These are phyloP conservation scores for Rhodotorula mucilaginosa DNA, from an alignment of 1,284 basidiomycete species.

Conservation along the genomic window DNA sequence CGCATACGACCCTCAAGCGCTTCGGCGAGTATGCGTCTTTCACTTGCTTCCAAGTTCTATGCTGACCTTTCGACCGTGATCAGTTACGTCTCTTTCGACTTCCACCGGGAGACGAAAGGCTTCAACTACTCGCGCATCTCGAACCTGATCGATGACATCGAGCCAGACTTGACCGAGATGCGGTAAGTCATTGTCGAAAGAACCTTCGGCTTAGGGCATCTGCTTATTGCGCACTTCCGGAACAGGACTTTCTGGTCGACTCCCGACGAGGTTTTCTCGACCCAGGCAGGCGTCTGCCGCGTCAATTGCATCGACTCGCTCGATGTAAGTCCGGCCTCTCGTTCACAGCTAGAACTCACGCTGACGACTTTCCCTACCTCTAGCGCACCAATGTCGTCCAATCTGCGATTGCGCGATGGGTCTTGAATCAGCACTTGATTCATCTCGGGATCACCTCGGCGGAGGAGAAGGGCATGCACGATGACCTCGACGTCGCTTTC, in stretches of 20 bases:
- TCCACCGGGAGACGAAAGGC: constrained; percentile 83
- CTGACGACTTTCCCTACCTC: constrained; percentile 55
- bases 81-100: constrained; percentile 49
- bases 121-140: constrained; percentile 93
- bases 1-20: constrained; percentile 46
- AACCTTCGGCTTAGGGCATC: not conserved
- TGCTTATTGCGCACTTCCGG: not conserved
- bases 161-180: constrained; percentile 70
- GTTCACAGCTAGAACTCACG: too few relatives aligned
- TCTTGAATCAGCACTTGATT: constrained; percentile 74
- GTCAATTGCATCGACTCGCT: constrained; percentile 82
- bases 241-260: constrained; percentile 80
- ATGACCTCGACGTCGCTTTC: constrained; percentile 71
- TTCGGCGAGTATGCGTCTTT: constrained; percentile 57
- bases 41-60: constrained; percentile 8
- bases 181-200: constrained; percentile 54
- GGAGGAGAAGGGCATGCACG: constrained; percentile 54
- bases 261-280: constrained; percentile 65
- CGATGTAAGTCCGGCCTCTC: constrained; percentile 23
- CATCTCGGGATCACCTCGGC: constrained; percentile 66
- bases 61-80: not conserved
- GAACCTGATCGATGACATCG: constrained; percentile 68
- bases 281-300: constrained; percentile 79
- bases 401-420: constrained; percentile 83
- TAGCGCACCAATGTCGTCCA: constrained; percentile 80